Conservation (phyloP, 371 early-diverging fungal species). For the Mucor piriformis region DNA sequence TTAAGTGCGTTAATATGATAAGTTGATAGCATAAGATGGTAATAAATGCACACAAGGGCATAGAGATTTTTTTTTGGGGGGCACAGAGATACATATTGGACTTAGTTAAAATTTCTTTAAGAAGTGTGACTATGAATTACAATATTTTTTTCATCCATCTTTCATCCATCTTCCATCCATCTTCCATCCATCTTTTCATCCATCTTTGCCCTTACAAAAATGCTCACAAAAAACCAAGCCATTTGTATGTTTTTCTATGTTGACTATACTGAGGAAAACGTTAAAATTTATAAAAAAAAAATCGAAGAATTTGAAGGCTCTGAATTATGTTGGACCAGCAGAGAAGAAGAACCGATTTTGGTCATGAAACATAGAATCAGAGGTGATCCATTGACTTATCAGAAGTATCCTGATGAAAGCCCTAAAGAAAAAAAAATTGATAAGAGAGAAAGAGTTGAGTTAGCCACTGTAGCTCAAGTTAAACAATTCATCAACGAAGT, state of each 20-base stretch:
- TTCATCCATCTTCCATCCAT: conserved; percentile 6
- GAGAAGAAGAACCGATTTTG: conserved; percentile 3
- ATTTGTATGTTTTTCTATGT: conserved; percentile 23
- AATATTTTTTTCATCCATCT: too few relatives aligned
- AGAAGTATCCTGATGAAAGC: conserved; percentile 9
- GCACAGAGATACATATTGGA: background rate
- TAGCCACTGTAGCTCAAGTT: conserved; percentile 13
- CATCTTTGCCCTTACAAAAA: conserved; percentile 9
- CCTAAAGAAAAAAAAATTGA: conserved; percentile 4
- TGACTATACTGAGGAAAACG: conserved; percentile 18
- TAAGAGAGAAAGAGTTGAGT: conserved; percentile 7
- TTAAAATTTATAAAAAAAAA: conserved; percentile 16
- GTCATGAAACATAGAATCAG: conserved; percentile 11
- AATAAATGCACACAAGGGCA: too few relatives aligned
- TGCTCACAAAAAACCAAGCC: conserved; percentile 14
- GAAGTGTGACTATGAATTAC: conserved; percentile 8
- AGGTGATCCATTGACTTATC: conserved; percentile 10
- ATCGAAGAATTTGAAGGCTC: conserved; percentile 12
- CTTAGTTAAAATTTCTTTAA: conserved; percentile 3
- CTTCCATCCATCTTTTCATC: conserved; percentile 1
- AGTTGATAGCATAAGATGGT: conserved; percentile 17
- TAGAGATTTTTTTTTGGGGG: too few relatives aligned
- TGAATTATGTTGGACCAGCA: conserved; percentile 17
- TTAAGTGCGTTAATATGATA: conserved; percentile 23
- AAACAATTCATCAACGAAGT: conserved; percentile 16